phyloP scores from a whole-genome alignment of 306 rosid species.

The Hippophae gyantsensis region DNA sequence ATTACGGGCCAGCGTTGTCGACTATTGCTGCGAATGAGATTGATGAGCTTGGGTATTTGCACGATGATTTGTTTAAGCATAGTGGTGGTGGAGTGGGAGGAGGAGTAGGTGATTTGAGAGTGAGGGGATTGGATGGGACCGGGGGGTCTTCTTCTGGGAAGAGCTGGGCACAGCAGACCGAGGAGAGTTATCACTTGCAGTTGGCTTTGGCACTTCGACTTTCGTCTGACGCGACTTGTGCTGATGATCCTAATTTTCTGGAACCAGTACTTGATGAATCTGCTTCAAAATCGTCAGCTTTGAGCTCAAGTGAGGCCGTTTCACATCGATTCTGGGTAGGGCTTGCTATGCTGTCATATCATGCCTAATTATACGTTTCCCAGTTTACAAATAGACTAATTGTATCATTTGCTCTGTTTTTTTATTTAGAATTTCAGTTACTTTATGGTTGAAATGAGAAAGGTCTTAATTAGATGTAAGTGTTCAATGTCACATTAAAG shows the following conservation, averaged over 20 bases:
- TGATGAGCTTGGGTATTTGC: conserved; percentile 52
- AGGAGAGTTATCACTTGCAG: conserved; percentile 98
- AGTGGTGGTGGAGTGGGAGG: conserved; percentile 25
- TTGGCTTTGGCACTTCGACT: conserved; percentile 76
- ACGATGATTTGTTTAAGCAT: conserved; percentile 42
- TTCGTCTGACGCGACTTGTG: conserved; percentile 79
- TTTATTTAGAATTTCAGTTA: too few species aligned
- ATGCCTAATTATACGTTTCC: not conserved
- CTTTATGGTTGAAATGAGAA: too few species aligned
- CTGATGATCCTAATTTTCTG: conserved; percentile 87
- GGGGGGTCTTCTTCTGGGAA: conserved; percentile 51
- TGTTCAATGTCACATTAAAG: too few species aligned
- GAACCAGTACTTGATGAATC: conserved; percentile 59
- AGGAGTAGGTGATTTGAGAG: conserved; percentile 31
- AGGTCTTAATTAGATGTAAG: too few species aligned
- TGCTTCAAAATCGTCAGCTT: conserved; percentile 25
- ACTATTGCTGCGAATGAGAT: conserved; percentile 55
- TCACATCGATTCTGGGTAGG: conserved; percentile 93
- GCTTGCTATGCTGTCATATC: conserved; percentile 12
- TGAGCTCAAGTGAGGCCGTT: conserved; percentile 44
- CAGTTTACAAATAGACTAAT: not conserved
- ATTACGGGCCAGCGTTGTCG: conserved; percentile 60
- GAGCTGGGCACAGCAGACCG: conserved; percentile 99
- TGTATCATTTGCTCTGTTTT: not conserved
- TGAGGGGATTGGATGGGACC: conserved; percentile 30